A percentile compares a stretch with the other conserved stretches of the same genome.
Evolutionary conservation across 2,329 filamentous ascomycete species (phyloP).

Genomic region (Didymella lethalis): DNA sequence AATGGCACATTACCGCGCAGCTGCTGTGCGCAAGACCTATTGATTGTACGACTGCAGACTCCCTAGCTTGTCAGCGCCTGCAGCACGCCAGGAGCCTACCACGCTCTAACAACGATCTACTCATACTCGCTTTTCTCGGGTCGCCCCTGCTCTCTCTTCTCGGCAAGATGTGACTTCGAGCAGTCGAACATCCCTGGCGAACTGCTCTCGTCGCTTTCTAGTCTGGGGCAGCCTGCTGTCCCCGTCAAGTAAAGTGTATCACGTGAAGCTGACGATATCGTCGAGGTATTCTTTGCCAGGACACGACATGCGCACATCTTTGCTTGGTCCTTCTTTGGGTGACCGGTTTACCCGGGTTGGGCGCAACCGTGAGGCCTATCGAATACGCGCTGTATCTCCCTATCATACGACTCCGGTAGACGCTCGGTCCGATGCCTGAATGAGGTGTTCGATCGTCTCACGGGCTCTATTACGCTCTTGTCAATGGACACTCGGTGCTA

Average conservation of each 20-base stretch:
- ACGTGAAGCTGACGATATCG: not conserved
- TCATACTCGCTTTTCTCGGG: not conserved
- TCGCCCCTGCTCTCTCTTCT: not conserved
- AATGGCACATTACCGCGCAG: conserved; percentile 10
- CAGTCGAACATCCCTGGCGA: not conserved
- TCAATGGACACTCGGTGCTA: not conserved
- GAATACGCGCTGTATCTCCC: conserved; percentile 1
- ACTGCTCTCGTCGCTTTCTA: not conserved
- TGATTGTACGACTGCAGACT: conserved; percentile 3
- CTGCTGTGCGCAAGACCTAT: conserved; percentile 6
- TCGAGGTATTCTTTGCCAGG: not conserved
- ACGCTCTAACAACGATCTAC: conserved; percentile 4
- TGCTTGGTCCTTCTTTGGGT: conserved; percentile 4
- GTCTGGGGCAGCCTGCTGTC: not conserved
- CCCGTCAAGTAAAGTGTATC: not conserved
- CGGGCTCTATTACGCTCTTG: not conserved
- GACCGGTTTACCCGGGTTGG: conserved; percentile 8
- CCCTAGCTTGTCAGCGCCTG: conserved; percentile 1
- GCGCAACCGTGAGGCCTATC: conserved; percentile 2
- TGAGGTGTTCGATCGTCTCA: conserved; percentile 11
- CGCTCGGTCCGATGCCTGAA: conserved; percentile 3
- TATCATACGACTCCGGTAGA: conserved; percentile 4
- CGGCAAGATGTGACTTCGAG: not conserved
- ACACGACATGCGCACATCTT: not conserved
- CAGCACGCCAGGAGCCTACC: conserved; percentile 1